phyloP scores from a whole-genome alignment of 768 basidiomycete genomes.

The Rhodotorula paludigena region DNA sequence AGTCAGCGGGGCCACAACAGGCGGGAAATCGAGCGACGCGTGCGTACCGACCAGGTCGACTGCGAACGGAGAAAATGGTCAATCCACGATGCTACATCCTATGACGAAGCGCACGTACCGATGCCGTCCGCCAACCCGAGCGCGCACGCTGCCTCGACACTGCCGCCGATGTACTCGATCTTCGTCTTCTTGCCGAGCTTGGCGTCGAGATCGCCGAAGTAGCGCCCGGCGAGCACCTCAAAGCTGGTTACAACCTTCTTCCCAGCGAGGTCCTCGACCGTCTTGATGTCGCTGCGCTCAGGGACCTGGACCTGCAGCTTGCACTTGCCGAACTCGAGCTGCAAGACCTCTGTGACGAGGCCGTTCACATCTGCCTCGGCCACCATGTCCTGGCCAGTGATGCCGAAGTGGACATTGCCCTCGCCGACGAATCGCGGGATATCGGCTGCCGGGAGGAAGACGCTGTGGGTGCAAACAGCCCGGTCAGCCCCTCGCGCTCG shows the following conservation, averaged over 20 bases:
- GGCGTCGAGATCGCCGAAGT: constrained; percentile 66
- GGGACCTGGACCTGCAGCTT: constrained; percentile 77
- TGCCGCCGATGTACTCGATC: constrained; percentile 94
- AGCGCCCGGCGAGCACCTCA: constrained; percentile 73
- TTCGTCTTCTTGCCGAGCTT: constrained; percentile 61
- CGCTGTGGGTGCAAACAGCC: constrained; percentile 52
- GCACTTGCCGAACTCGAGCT: constrained; percentile 89
- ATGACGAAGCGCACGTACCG: constrained; percentile 54
- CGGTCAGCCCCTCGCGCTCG: not conserved
- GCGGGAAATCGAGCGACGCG: not conserved
- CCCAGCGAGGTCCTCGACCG: constrained; percentile 73
- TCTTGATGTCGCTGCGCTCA: constrained; percentile 63
- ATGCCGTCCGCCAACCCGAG: constrained; percentile 95
- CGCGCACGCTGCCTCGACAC: constrained; percentile 95
- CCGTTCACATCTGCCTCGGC: constrained; percentile 78
- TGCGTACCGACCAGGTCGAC: constrained; percentile 87
- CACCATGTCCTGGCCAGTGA: constrained; percentile 96
- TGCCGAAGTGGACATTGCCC: constrained; percentile 91
- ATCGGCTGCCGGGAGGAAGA: constrained; percentile 93
- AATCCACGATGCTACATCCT: not conserved
- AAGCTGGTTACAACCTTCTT: constrained; percentile 93
- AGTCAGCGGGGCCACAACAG: not conserved
- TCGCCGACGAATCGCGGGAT: constrained; percentile 98
- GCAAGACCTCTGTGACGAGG: constrained; percentile 70
- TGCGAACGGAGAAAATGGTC: constrained; percentile 43